phyloP scores from a whole-genome alignment of 768 basidiomycete species.

The Exidia glandulosa region DNA sequence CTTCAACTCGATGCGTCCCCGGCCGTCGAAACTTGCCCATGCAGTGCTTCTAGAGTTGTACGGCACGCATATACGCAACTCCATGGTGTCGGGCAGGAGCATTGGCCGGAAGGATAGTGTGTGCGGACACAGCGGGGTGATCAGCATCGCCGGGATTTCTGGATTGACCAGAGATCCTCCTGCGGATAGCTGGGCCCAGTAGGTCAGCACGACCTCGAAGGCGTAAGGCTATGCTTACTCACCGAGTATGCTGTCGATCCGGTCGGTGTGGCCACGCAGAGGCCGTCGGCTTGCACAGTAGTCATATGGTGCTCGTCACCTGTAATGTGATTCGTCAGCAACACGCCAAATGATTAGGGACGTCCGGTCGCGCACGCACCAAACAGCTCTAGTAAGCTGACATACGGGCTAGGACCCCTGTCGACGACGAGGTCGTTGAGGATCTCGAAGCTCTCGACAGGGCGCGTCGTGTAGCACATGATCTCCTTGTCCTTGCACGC shows the following conservation, averaged over 20 bases:
- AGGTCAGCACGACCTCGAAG: conserved; percentile 5
- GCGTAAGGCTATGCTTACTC: conserved; percentile 17
- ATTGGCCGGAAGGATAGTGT: conserved; percentile 98
- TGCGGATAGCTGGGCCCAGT: conserved; percentile 59
- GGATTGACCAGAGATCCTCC: conserved; percentile 97
- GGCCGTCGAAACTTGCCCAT: conserved; percentile 97
- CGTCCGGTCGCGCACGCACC: conserved; percentile 45
- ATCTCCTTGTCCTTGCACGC: conserved; percentile 81
- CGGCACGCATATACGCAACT: conserved; percentile 95
- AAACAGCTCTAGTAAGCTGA: conserved; percentile 90
- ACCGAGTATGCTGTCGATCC: conserved; percentile 98
- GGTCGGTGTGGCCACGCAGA: conserved; percentile 91
- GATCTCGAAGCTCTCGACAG: conserved; percentile 92
- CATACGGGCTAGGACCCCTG: conserved; percentile 94
- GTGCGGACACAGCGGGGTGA: conserved; percentile 97
- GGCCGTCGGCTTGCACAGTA: conserved; percentile 94
- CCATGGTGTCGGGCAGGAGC: conserved; percentile 97
- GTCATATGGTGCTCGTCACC: conserved; percentile 99
- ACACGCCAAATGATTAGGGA: neutral
- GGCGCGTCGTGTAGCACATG: conserved; percentile 92
- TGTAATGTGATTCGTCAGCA: conserved; percentile 20
- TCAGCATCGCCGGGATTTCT: conserved; percentile 91
- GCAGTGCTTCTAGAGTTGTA: conserved; percentile 97
- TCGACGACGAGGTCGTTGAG: conserved; percentile 97
- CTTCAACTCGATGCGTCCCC: conserved; percentile 89